phyloP scores from a whole-genome alignment of 2,329 filamentous ascomycete genomes.

The Diaporthe citrichinensis region DNA sequence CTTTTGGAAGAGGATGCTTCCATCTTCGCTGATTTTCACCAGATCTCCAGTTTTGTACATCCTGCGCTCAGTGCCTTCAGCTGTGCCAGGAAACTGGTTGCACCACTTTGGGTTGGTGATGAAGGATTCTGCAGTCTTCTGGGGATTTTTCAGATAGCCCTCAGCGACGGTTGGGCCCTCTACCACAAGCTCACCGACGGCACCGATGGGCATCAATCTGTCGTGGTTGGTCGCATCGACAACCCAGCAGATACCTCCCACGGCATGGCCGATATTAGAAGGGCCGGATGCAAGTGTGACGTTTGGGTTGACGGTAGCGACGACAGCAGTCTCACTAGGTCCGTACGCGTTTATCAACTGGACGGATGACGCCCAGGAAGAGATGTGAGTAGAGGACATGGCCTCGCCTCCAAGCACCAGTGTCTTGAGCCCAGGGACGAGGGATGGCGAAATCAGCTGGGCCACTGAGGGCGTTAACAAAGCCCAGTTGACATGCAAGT shows the following conservation, averaged over 20 bases:
- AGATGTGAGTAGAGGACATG: conserved; percentile 56
- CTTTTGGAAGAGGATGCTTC: conserved; percentile 65
- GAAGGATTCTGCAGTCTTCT: conserved; percentile 71
- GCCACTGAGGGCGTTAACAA: conserved; percentile 38
- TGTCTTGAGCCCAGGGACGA: conserved; percentile 30
- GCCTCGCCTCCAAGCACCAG: conserved; percentile 53
- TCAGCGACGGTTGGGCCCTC: conserved; percentile 73
- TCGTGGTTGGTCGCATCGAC: conserved; percentile 63
- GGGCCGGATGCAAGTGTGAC: not conserved
- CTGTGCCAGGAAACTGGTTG: not conserved
- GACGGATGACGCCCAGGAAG: conserved; percentile 52
- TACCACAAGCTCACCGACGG: conserved; percentile 67
- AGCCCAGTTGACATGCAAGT: conserved; percentile 41
- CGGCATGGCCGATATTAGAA: conserved; percentile 15
- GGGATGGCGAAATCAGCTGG: conserved; percentile 27
- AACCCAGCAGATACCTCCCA: conserved; percentile 55
- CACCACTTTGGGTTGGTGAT: conserved; percentile 53
- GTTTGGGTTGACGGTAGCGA: not conserved
- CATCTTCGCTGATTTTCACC: conserved; percentile 66
- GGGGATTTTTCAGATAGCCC: conserved; percentile 71
- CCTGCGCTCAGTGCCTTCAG: conserved; percentile 47
- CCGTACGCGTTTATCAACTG: conserved; percentile 43
- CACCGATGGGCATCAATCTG: conserved; percentile 61
- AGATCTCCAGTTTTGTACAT: conserved; percentile 71
- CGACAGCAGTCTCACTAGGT: conserved; percentile 7